phyloP scores from a whole-genome alignment of 305 asterid species.

The Solanum hybrid region DNA sequence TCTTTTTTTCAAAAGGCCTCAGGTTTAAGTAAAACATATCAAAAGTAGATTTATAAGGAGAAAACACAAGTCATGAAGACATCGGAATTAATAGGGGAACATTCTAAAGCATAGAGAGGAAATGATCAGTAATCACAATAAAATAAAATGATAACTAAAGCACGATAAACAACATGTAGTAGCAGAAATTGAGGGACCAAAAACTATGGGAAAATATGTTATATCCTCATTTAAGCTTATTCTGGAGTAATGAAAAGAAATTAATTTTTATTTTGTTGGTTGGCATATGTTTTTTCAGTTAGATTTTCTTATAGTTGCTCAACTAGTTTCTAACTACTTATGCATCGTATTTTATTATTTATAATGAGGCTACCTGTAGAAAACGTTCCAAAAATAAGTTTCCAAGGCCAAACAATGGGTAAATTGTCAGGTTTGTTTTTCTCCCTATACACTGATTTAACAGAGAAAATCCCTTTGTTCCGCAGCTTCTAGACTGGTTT shows the following conservation, averaged over 20 bases:
- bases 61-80: not conserved
- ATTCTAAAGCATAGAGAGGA: not conserved
- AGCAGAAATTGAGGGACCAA: not conserved
- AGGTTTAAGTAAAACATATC: not conserved
- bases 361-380: not conserved
- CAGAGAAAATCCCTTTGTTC: not conserved
- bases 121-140: not conserved
- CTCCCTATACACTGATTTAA: not conserved
- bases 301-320: not conserved
- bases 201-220: not conserved
- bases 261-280: not conserved
- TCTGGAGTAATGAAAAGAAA: not conserved
- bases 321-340: not conserved
- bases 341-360: not conserved
- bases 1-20: not conserved
- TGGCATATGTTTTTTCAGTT: not conserved
- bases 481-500: not conserved
- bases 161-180: not conserved
- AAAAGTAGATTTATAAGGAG: not conserved
- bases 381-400: not conserved
- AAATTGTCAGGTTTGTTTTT: not conserved
- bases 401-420: not conserved
- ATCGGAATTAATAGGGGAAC: not conserved
- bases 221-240: not conserved
- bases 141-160: not conserved